phyloP scores from a whole-genome alignment of 2,329 filamentous ascomycete genomes.

The Sporothrix mexicana region DNA sequence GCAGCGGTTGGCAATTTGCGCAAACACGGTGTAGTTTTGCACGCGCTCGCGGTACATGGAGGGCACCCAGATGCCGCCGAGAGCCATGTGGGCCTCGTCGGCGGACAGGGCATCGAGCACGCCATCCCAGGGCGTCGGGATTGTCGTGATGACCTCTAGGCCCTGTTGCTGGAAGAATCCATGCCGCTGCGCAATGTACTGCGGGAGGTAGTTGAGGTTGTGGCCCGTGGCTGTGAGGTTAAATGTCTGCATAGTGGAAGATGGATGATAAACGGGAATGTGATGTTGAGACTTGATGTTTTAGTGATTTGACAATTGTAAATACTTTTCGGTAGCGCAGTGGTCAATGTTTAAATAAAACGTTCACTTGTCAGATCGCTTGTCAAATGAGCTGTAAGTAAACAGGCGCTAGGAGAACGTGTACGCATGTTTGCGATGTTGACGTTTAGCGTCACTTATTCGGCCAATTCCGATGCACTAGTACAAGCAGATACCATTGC shows the following conservation, averaged over 20 bases:
- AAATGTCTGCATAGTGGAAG: conserved; percentile 31
- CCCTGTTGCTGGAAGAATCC: conserved; percentile 44
- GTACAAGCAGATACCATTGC: too few relatives aligned
- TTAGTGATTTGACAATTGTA: too few relatives aligned
- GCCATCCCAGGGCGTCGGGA: conserved; percentile 42
- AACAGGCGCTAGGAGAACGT: too few relatives aligned
- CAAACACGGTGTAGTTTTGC: conserved; percentile 33
- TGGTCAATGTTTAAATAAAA: too few relatives aligned
- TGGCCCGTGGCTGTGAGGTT: conserved; percentile 42
- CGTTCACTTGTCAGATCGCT: too few relatives aligned
- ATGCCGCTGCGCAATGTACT: conserved; percentile 44
- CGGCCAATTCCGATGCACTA: too few relatives aligned
- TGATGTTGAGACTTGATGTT: too few relatives aligned
- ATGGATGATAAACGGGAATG: too few relatives aligned
- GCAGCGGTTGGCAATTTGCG: conserved; percentile 34
- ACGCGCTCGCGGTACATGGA: conserved; percentile 34
- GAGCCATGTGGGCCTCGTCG: conserved; percentile 36
- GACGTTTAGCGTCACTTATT: too few relatives aligned
- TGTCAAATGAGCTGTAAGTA: too few relatives aligned
- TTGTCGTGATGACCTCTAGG: conserved; percentile 41
- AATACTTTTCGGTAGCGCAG: too few relatives aligned
- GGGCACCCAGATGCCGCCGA: conserved; percentile 36
- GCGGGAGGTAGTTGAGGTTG: conserved; percentile 44
- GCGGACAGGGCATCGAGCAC: conserved; percentile 41
- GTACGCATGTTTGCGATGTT: too few relatives aligned